These are phyloP conservation scores for Earliella scabrosa DNA, from an alignment of 1,284 basidiomycete species.

Conservation along the genomic window DNA sequence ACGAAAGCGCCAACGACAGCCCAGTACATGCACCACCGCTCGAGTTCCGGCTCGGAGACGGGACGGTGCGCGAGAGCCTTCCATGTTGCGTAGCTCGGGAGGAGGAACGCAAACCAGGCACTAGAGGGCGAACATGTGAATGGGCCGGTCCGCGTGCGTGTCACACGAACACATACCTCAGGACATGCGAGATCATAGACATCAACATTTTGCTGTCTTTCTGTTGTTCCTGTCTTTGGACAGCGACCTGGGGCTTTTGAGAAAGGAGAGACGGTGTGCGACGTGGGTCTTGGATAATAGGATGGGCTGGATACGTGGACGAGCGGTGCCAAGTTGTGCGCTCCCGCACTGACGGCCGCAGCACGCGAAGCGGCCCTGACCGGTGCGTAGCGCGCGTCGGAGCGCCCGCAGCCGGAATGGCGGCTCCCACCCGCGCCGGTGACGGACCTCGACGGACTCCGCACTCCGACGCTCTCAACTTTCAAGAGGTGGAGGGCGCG, in stretches of 20 bases:
- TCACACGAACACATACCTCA: slow-evolving; percentile 33
- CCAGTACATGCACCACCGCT: slow-evolving; percentile 68
- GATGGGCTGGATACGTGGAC: slow-evolving; percentile 11
- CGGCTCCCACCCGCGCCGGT: background rate
- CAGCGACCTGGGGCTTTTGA: background rate
- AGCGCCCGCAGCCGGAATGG: slow-evolving; percentile 1
- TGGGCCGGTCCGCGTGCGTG: slow-evolving; percentile 1
- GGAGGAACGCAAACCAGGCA: slow-evolving; percentile 70
- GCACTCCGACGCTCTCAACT: too few relatives aligned
- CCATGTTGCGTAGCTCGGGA: slow-evolving; percentile 67
- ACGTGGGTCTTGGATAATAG: background rate
- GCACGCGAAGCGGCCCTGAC: too few relatives aligned
- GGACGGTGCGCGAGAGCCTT: slow-evolving; percentile 68
- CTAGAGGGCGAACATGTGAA: slow-evolving; percentile 37
- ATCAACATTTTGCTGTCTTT: slow-evolving; percentile 42
- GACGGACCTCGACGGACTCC: too few relatives aligned
- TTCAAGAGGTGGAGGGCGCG: too few relatives aligned
- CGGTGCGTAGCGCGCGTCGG: background rate
- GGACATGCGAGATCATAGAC: slow-evolving; percentile 50
- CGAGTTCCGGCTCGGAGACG: slow-evolving; percentile 58
- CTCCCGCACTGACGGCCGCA: background rate
- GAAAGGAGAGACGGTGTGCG: slow-evolving; percentile 1
- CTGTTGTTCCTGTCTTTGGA: background rate
- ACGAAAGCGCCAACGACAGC: slow-evolving; percentile 64
- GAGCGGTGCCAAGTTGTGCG: background rate